A percentile compares a stretch with the other conserved stretches of the same genome.
Evolutionary conservation across 768 basidiomycete genomes (phyloP).

Genomic region (Rhizopogon salebrosus): DNA sequence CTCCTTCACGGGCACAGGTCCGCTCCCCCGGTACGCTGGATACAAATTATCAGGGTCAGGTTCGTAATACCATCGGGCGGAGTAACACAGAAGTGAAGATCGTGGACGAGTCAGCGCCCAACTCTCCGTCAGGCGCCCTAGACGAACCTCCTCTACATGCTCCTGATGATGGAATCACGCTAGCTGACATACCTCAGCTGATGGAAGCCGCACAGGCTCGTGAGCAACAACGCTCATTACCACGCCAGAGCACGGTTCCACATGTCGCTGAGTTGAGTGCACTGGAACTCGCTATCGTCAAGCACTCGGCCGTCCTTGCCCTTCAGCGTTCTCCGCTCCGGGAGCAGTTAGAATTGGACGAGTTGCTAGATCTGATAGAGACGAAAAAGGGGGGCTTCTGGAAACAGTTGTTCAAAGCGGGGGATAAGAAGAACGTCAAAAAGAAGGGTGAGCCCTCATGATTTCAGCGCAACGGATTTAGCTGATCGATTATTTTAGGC

Average conservation of each 20-base stretch:
- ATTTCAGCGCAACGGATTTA: conserved; percentile 2
- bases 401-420: conserved; percentile 91
- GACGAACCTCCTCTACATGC: conserved; percentile 35
- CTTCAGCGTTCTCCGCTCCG: conserved; percentile 73
- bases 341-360: conserved; percentile 86
- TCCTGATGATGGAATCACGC: conserved; percentile 80
- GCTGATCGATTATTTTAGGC: conserved; percentile 41
- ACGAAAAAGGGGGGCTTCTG: conserved; percentile 92
- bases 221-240: conserved; percentile 80
- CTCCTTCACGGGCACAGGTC: conserved; percentile 32
- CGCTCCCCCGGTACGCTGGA: conserved; percentile 33
- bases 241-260: conserved; percentile 71
- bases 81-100: conserved; percentile 87
- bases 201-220: conserved; percentile 90
- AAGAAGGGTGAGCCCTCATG: conserved; percentile 61
- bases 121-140: conserved; percentile 55
- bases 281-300: conserved; percentile 85
- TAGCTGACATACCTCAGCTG: conserved; percentile 91
- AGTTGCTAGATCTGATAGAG: conserved; percentile 90
- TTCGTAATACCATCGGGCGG: conserved; percentile 66
- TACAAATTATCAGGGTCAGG: conserved; percentile 39
- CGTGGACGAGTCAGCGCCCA: conserved; percentile 74
- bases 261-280: conserved; percentile 80
- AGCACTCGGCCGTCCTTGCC: conserved; percentile 82
- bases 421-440: conserved; percentile 87